Base-by-base conservation (phyloP, 768 basidiomycete species). In the Tricholoma sp. region DNA sequence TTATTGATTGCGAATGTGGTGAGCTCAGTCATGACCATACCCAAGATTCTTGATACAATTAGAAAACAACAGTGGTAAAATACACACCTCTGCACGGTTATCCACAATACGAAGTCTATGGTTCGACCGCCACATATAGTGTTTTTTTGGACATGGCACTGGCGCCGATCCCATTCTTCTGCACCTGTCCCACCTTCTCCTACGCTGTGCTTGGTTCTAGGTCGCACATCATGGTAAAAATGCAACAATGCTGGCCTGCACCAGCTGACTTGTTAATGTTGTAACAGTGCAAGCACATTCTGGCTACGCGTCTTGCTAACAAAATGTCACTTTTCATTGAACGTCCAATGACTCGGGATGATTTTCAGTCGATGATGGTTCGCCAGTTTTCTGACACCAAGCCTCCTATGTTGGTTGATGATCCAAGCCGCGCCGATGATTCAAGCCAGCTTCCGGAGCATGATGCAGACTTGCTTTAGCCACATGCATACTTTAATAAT, bases 1-100 rank as follows among this genome's bases (percentile, higher is more conserved):
- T 92, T n/a, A 75, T 91, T 44, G 91, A 93, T 68, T 76, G 81
- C 31, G 79, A 80, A 56, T 80, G 80, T 60, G 86, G 91, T 89
- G 60, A 31, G 77, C 61, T 2, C 7, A 37, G 11, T 42, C 34
- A 37, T 18, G 12, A 29, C 24, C 5, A 31, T 49, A 31, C n/a
- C 31, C n/a, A 31, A 29, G 29, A 10, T 31, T 49, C 29, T 49
- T 9, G 47, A 49, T 31, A 17, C 29, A 31, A 32, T 32, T 4
- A 7, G 8, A 24, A 32, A 47, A 42, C 33, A 29, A 28, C 58
- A 87, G 91, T 91, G 18, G 74, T 89, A 58, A 81, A 81, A 58
- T 85, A 82, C 64, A 73, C 60, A 11, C 79, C 80, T 2, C 68
- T 81, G 0, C 85, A 83, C 79, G 82, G 82, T 3, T 74, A 82